Evolutionary conservation across 345 rosid species (phyloP).

Genomic region (Mangifera indica): DNA sequence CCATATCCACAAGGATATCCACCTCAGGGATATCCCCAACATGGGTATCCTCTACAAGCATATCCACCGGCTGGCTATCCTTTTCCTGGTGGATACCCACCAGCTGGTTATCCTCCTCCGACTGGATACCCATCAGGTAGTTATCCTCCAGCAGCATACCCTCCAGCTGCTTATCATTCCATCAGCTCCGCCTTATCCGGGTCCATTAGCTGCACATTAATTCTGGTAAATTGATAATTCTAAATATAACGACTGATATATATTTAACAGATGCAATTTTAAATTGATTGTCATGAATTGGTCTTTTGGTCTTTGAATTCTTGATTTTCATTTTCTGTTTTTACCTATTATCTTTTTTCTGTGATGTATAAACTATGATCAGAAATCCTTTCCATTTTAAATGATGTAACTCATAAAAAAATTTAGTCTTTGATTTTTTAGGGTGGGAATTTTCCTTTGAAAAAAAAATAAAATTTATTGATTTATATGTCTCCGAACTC

Average conservation of each 20-base stretch:
- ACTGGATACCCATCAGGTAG: constrained; percentile 60
- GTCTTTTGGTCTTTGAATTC: background rate
- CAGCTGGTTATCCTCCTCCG: constrained; percentile 38
- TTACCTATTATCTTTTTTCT: background rate
- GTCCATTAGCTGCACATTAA: constrained; percentile 64
- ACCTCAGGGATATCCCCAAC: constrained; percentile 49
- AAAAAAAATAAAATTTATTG: background rate
- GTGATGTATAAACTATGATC: background rate
- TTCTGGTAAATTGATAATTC: constrained; percentile 38
- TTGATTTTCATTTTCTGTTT: background rate
- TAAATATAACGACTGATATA: background rate
- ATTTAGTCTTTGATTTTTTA: background rate
- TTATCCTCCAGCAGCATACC: constrained; percentile 56
- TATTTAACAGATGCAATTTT: background rate
- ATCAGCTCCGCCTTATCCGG: constrained; percentile 60
- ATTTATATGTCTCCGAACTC: background rate
- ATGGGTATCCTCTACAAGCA: constrained; percentile 32
- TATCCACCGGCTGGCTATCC: constrained; percentile 37
- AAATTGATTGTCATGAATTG: background rate
- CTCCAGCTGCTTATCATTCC: constrained; percentile 62
- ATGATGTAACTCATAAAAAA: no score
- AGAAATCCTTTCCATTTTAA: background rate
- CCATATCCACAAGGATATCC: constrained; percentile 62
- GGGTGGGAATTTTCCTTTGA: no score
- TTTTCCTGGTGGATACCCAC: constrained; percentile 42